Evolutionary conservation across 306 rosid genomes (phyloP).

Genomic region (Cyamopsis tetragonoloba): DNA sequence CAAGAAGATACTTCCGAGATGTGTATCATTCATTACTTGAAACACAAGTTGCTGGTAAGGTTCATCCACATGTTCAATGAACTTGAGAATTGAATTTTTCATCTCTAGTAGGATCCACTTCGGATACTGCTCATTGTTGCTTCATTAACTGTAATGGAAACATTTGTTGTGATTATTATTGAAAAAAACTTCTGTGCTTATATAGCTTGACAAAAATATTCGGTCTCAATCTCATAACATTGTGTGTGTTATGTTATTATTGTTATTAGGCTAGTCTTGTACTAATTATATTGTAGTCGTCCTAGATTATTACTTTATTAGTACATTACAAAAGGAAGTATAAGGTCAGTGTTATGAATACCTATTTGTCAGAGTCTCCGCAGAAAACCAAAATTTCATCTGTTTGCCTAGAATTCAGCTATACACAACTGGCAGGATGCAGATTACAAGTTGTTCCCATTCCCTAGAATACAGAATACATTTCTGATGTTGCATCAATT

Average conservation of each 20-base stretch:
- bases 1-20: slow-evolving; percentile 34
- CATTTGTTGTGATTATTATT: not conserved
- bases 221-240: slow-evolving; percentile 14
- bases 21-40: slow-evolving; percentile 56
- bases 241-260: not conserved
- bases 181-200: not conserved
- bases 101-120: slow-evolving; percentile 11
- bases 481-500: not conserved
- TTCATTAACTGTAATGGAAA: slow-evolving; percentile 8
- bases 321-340: too few species aligned
- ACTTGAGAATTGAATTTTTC: slow-evolving; percentile 4
- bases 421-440: not conserved
- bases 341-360: not conserved
- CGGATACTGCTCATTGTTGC: not conserved
- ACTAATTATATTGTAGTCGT: not conserved
- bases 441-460: not conserved
- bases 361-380: not conserved
- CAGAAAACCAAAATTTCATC: not conserved
- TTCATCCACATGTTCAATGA: slow-evolving; percentile 24
- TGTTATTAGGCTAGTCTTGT: not conserved
- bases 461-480: not conserved
- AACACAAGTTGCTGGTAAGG: slow-evolving; percentile 83
- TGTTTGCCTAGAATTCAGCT: not conserved
- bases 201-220: not conserved
- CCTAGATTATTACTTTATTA: not conserved